phyloP scores from a whole-genome alignment of 2,329 filamentous ascomycete species.

The Colletotrichum euphorbiae region DNA sequence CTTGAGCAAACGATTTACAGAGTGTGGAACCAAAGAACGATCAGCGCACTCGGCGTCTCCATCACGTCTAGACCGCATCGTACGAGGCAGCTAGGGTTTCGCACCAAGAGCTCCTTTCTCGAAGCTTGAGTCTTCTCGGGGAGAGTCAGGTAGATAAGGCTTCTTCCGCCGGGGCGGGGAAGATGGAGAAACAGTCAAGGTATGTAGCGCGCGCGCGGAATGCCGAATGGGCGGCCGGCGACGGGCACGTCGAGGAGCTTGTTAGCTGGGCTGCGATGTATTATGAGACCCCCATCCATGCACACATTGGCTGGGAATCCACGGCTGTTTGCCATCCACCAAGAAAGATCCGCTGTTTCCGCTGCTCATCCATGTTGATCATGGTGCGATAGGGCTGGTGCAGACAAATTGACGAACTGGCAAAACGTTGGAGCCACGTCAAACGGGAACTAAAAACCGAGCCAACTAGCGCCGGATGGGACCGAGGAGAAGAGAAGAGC shows the following conservation, averaged over 20 bases:
- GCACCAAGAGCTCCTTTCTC: background rate
- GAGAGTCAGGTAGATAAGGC: constrained; percentile 4
- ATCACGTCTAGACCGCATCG: background rate
- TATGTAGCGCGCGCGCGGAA: background rate
- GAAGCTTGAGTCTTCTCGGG: background rate
- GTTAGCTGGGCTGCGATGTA: background rate
- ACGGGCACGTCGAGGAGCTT: background rate
- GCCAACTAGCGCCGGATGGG: constrained; percentile 12
- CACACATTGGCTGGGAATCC: background rate
- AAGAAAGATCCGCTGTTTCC: background rate
- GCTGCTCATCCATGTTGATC: background rate
- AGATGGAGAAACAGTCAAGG: background rate
- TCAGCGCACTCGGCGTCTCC: background rate
- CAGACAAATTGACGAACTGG: background rate
- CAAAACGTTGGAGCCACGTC: constrained; percentile 4
- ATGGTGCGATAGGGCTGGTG: background rate
- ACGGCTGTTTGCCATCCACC: background rate
- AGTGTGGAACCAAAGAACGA: background rate
- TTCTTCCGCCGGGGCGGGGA: constrained; percentile 6
- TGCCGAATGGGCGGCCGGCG: background rate
- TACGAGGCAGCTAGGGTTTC: constrained; percentile 3
- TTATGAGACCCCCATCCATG: constrained; percentile 3
- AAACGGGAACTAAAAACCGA: background rate
- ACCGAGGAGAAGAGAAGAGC: background rate
- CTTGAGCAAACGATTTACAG: background rate